Base-by-base conservation (phyloP, 2,329 filamentous ascomycete species). In the Botrytis paeoniae region DNA sequence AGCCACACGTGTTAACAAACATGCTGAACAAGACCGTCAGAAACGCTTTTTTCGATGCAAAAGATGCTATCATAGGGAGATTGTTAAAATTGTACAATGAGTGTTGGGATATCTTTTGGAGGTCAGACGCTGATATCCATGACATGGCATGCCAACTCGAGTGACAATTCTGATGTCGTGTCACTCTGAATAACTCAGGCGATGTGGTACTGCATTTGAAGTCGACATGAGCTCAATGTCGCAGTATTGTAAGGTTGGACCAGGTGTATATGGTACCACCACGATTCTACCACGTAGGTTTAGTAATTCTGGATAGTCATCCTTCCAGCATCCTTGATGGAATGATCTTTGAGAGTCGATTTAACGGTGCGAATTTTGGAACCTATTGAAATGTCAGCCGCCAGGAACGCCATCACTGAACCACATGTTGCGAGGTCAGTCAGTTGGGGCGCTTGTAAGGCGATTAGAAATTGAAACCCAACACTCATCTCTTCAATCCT, bases 221-320 rank as follows among this genome's bases (percentile, higher is more conserved):
- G 65, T n/a, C 48, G n/a, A 69, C 65, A 57, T 69, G 65, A 69
- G 65, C 57, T 69, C 65, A 69, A 69, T 69, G 37, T 69, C 48
- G 37, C 51, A 69, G 65, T 57, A 41, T 57, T 41, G 37, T 57
- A 57, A 57, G 48, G 10, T 43, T 25, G 37, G 25, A 57, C 48
- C 16, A 22, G 48, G 48, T 69, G 35, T 22, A 57, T 64, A 45
- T 32, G 6, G 39, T 69, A 51, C 48, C 37, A 41, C 48, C 48
- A 32, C 48, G 39, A 57, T 57, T 6, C 37, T 20, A 43, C 51
- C 51, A 7, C 48, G n/a, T 59, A 57, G 37, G 37, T 57, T 41
- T 57, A 69, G 35, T 69, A 41, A 57, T 69, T 57, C 7, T 41
- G 8, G 20, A 9, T 3, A 43, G 48, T 57, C 45, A 68, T 41